A percentile compares a stretch with the other conserved stretches of the same genome.
Conservation (phyloP, 1,284 basidiomycete species). For the Mycosarcoma maydis region DNA sequence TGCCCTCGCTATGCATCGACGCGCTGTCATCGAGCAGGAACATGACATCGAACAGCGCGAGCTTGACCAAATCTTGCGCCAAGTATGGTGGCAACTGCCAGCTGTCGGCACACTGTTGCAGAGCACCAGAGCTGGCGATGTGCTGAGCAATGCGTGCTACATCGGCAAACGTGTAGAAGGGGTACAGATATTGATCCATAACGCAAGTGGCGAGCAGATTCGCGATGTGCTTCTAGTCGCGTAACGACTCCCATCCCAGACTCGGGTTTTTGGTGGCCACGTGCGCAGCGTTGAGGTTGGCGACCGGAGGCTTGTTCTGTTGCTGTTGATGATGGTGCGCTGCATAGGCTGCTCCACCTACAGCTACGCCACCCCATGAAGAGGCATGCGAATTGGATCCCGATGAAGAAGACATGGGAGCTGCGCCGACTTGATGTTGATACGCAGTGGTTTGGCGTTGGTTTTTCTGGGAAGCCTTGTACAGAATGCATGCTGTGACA, state of each 20-base stretch:
- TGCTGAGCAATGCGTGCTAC: slow-evolving; percentile 48
- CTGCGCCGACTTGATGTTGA: not conserved
- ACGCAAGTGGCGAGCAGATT: slow-evolving; percentile 54
- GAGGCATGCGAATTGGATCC: slow-evolving; percentile 20
- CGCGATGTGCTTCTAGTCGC: slow-evolving; percentile 52
- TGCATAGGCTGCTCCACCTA: slow-evolving; percentile 40
- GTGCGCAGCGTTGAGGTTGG: not conserved
- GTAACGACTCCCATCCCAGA: slow-evolving; percentile 39
- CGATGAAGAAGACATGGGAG: slow-evolving; percentile 14
- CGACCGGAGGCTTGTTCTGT: slow-evolving; percentile 3
- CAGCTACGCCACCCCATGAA: slow-evolving; percentile 25
- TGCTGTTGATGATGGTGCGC: slow-evolving; percentile 39
- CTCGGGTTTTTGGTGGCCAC: slow-evolving; percentile 29
- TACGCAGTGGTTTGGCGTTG: slow-evolving; percentile 20
- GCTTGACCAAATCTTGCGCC: slow-evolving; percentile 58
- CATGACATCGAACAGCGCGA: slow-evolving; percentile 59
- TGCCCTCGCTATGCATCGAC: slow-evolving; percentile 45
- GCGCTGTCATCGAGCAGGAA: slow-evolving; percentile 59
- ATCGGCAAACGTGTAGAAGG: slow-evolving; percentile 54
- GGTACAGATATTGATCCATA: slow-evolving; percentile 57
- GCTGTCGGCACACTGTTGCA: slow-evolving; percentile 45
- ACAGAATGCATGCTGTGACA: slow-evolving; percentile 52
- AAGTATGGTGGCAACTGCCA: slow-evolving; percentile 59
- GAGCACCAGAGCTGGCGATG: slow-evolving; percentile 45
- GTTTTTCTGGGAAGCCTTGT: slow-evolving; percentile 53